Conservation (phyloP, 2,329 filamentous ascomycete genomes). For the Neofusicoccum sp. region DNA sequence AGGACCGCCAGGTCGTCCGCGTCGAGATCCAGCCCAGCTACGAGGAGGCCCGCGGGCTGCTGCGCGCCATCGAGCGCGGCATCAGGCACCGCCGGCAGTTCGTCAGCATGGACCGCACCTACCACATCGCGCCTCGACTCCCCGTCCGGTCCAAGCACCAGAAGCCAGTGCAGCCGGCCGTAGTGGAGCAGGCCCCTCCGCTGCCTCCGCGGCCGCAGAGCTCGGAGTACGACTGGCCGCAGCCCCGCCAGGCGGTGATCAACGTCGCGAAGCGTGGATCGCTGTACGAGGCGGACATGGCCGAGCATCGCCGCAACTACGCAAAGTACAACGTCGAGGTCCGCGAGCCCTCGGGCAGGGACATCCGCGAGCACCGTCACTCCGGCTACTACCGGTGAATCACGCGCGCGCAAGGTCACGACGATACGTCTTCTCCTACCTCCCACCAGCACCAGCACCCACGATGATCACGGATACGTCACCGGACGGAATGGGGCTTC, state of each 20-base stretch:
- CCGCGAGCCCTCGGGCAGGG: conserved; percentile 41
- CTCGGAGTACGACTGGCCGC: conserved; percentile 25
- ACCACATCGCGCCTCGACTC: conserved; percentile 45
- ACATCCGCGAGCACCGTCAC: conserved; percentile 40
- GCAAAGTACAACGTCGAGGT: conserved; percentile 45
- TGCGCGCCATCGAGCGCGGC: conserved; percentile 46
- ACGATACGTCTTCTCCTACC: conserved; percentile 6
- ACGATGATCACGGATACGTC: conserved; percentile 9
- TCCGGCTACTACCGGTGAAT: conserved; percentile 41
- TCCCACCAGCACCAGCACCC: background rate
- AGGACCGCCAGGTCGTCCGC: conserved; percentile 46
- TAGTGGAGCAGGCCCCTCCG: conserved; percentile 3
- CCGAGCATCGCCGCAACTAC: conserved; percentile 37
- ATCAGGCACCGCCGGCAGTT: conserved; percentile 41
- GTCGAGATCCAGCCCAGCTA: conserved; percentile 47
- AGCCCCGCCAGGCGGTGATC: conserved; percentile 30
- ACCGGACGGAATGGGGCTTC: background rate
- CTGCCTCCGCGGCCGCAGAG: conserved; percentile 19
- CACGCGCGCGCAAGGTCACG: background rate
- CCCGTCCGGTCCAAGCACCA: conserved; percentile 22
- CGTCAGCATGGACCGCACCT: conserved; percentile 48
- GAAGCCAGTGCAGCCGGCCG: conserved; percentile 10
- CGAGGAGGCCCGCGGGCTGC: conserved; percentile 42
- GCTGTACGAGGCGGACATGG: conserved; percentile 44
- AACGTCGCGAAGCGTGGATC: conserved; percentile 39